phyloP scores from a whole-genome alignment of 2,329 filamentous ascomycete species.

The Botrytis cinerea region DNA sequence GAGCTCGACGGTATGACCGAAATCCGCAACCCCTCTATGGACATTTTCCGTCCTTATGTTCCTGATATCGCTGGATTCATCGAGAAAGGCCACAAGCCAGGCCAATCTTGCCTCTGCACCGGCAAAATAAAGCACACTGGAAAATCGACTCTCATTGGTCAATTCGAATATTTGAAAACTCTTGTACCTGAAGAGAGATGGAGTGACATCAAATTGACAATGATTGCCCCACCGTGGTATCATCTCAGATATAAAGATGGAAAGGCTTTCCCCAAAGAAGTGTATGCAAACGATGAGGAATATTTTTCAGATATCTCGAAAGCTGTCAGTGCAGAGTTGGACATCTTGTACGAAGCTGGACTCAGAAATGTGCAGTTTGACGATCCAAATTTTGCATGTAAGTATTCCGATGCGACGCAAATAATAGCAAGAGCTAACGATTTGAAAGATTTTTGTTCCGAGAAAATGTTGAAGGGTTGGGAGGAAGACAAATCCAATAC shows the following conservation, averaged over 20 bases:
- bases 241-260: slow-evolving; percentile 62
- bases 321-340: slow-evolving; percentile 54
- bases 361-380: slow-evolving; percentile 58
- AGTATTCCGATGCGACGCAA: slow-evolving; percentile 4
- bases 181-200: slow-evolving; percentile 61
- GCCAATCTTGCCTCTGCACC: slow-evolving; percentile 49
- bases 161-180: slow-evolving; percentile 61
- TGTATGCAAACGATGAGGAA: slow-evolving; percentile 53
- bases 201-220: slow-evolving; percentile 68
- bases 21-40: slow-evolving; percentile 39
- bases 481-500: slow-evolving; percentile 54
- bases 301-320: slow-evolving; percentile 57
- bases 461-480: slow-evolving; percentile 71
- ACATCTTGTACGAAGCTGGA: slow-evolving; percentile 55
- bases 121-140: slow-evolving; percentile 51
- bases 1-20: slow-evolving; percentile 39
- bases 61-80: slow-evolving; percentile 48
- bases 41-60: slow-evolving; percentile 45
- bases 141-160: slow-evolving; percentile 51
- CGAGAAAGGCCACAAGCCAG: slow-evolving; percentile 48
- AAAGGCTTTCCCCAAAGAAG: slow-evolving; percentile 52
- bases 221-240: slow-evolving; percentile 69
- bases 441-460: slow-evolving; percentile 62
- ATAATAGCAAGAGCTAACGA: slow-evolving; percentile 23
- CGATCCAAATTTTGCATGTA: slow-evolving; percentile 60